Conservation (phyloP, 345 rosid genomes). For the Syzygium jambos region DNA sequence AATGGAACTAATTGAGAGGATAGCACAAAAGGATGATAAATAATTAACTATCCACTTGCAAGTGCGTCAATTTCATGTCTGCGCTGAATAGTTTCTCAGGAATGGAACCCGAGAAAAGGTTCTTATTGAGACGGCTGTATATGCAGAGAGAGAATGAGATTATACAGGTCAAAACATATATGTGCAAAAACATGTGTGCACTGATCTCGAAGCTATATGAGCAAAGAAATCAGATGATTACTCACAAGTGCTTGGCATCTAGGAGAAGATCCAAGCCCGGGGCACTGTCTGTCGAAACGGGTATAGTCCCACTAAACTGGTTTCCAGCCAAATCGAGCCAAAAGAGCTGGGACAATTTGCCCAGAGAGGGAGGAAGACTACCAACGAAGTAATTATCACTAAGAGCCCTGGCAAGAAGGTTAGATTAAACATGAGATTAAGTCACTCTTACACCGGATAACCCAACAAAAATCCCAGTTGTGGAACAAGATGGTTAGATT, state of each 20-base stretch:
- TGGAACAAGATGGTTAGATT: no score
- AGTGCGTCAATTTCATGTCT: constrained; percentile 32
- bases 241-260: constrained; percentile 87
- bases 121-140: constrained; percentile 71
- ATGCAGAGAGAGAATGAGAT: no score
- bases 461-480: neutral
- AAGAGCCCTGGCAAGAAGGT: constrained; percentile 56
- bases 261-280: constrained; percentile 76
- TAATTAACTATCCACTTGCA: neutral
- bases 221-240: neutral
- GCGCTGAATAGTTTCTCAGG: constrained; percentile 59
- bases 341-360: constrained; percentile 63
- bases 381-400: constrained; percentile 76
- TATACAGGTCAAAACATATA: no score
- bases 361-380: constrained; percentile 63
- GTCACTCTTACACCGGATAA: neutral
- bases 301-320: constrained; percentile 63
- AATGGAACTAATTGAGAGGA: neutral
- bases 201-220: neutral
- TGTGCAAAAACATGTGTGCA: neutral
- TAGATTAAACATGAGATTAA: neutral
- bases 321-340: constrained; percentile 92
- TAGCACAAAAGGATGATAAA: neutral
- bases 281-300: constrained; percentile 31
- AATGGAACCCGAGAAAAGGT: constrained; percentile 77